phyloP scores from a whole-genome alignment of 371 early-diverging fungal species.

The Mortierella sp. region DNA sequence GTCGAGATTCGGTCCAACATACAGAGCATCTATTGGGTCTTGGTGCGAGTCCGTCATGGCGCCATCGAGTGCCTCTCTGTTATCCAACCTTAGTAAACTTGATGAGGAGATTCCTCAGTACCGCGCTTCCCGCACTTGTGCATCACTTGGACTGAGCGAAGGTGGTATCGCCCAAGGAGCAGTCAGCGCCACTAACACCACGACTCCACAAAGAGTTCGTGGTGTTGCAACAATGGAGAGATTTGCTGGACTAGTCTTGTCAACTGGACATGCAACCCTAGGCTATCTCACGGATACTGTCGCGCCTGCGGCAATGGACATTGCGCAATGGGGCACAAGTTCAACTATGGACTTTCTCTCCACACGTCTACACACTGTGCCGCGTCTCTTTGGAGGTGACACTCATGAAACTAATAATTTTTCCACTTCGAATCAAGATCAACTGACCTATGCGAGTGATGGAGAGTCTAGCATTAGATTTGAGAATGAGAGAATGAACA shows the following conservation, averaged over 20 bases:
- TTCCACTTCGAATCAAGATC: background rate
- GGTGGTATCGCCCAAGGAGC: no score
- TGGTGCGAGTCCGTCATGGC: conserved; percentile 13
- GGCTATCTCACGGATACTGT: conserved; percentile 12
- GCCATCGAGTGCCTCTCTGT: background rate
- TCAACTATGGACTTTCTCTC: conserved; percentile 7
- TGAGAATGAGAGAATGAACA: background rate
- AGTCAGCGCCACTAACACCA: no score
- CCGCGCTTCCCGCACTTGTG: background rate
- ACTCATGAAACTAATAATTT: background rate
- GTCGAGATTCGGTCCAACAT: background rate
- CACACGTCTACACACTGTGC: background rate
- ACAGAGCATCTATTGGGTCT: conserved; percentile 8
- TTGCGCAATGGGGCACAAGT: conserved; percentile 15
- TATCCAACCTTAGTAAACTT: background rate
- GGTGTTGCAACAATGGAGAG: background rate
- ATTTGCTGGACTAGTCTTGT: conserved; percentile 3
- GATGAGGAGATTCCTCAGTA: background rate
- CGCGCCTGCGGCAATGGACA: conserved; percentile 3
- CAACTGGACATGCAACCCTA: conserved; percentile 20
- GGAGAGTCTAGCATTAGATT: background rate
- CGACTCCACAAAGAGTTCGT: background rate
- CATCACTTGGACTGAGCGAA: no score
- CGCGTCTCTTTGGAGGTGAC: background rate
- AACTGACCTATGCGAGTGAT: background rate